Evolutionary conservation across 495 filamentous ascomycete genomes (phyloP).

Genomic region (Bacidia rubella): DNA sequence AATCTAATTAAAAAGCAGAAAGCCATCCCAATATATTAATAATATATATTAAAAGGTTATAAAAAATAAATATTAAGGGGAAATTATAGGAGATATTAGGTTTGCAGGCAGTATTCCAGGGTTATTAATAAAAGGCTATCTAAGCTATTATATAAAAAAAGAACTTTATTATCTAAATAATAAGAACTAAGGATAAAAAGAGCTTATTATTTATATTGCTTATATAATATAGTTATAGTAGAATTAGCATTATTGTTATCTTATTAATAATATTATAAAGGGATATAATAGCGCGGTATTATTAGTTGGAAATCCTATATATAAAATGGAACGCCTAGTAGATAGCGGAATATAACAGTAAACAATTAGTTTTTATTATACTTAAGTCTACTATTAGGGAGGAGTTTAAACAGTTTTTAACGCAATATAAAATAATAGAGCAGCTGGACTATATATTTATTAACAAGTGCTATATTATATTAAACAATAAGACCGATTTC

Average conservation of each 20-base stretch:
- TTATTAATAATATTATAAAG: neutral
- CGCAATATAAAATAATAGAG: neutral
- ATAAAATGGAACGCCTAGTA: neutral
- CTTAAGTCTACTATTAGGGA: neutral
- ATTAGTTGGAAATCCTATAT: neutral
- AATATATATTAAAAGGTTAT: neutral
- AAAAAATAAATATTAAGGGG: no score
- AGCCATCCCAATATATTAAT: neutral
- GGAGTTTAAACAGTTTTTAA: no score
- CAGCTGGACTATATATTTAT: neutral
- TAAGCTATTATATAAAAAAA: neutral
- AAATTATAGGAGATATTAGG: no score
- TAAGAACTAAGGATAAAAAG: no score
- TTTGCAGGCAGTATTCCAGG: neutral
- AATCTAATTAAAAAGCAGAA: no score
- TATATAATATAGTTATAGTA: neutral
- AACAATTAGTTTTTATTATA: neutral
- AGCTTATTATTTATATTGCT: neutral
- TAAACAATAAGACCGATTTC: neutral
- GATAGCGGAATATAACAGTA: neutral
- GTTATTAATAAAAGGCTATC: neutral
- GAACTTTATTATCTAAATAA: neutral
- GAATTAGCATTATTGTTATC: neutral
- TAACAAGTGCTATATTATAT: neutral
- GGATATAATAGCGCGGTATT: neutral